Evolutionary conservation across 1,284 basidiomycete species (phyloP).

Genomic region (Meripilus lineatus): DNA sequence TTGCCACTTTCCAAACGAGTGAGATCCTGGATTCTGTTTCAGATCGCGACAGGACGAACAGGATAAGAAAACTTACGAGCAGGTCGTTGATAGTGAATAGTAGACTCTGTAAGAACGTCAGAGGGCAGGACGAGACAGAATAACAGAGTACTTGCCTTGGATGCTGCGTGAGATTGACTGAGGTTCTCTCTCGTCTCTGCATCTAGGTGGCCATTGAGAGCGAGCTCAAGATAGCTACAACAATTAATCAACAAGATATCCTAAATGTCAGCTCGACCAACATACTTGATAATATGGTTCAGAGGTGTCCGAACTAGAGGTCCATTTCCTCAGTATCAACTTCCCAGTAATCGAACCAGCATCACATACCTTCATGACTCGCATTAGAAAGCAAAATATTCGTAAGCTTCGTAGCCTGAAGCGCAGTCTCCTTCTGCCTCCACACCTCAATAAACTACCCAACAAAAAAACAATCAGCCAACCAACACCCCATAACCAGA

Average conservation of each 20-base stretch:
- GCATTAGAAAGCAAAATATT: constrained; percentile 84
- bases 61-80: constrained; percentile 38
- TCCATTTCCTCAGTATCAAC: constrained; percentile 10
- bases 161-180: constrained; percentile 75
- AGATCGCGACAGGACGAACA: background rate
- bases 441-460: constrained; percentile 81
- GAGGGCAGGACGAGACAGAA: background rate
- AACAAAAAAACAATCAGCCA: background rate
- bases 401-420: constrained; percentile 76
- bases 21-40: constrained; percentile 53
- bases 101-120: constrained; percentile 42
- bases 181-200: constrained; percentile 78
- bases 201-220: constrained; percentile 77
- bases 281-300: constrained; percentile 72
- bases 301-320: constrained; percentile 66
- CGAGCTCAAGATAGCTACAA: constrained; percentile 77
- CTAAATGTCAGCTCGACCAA: constrained; percentile 1
- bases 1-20: constrained; percentile 80
- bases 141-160: constrained; percentile 47
- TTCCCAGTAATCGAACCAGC: background rate
- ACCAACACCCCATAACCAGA: background rate
- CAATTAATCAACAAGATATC: background rate
- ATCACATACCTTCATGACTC: constrained; percentile 69
- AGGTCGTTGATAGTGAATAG: constrained; percentile 86
- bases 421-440: constrained; percentile 79